Evolutionary conservation across 495 filamentous ascomycete genomes (phyloP).

Genomic region (Lindgomyces ingoldianus): DNA sequence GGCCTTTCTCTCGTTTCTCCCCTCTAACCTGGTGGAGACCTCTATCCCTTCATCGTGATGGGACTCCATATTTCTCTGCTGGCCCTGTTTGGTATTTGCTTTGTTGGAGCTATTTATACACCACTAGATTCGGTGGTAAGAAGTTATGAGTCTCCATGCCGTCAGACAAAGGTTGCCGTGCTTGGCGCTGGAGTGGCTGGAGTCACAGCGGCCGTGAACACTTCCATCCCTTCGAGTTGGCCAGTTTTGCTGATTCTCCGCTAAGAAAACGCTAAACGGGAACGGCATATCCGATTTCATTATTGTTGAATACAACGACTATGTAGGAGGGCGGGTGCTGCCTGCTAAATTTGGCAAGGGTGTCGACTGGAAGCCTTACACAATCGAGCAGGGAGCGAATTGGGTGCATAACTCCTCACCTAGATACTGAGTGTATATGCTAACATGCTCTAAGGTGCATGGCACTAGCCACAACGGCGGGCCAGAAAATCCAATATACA

Average conservation of each 20-base stretch:
- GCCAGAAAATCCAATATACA: constrained; percentile 67
- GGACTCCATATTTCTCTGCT: background rate
- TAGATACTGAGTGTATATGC: background rate
- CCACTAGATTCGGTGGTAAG: background rate
- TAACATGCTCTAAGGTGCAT: constrained; percentile 53
- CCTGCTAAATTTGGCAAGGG: constrained; percentile 61
- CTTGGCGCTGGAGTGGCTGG: constrained; percentile 62
- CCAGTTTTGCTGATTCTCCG: constrained; percentile 36
- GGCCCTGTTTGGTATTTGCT: background rate
- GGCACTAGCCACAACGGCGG: constrained; percentile 57
- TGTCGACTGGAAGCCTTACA: constrained; percentile 41
- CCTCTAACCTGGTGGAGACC: no score
- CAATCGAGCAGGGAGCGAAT: background rate
- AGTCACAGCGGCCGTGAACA: constrained; percentile 63
- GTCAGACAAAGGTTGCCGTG: background rate
- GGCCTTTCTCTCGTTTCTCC: background rate
- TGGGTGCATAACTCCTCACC: background rate
- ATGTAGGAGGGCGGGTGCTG: constrained; percentile 61
- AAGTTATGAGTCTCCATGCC: background rate
- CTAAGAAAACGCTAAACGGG: constrained; percentile 59
- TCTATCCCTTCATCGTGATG: background rate
- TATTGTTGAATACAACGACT: constrained; percentile 63
- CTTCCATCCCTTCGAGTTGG: background rate
- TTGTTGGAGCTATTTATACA: background rate
- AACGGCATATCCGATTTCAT: constrained; percentile 65